These are phyloP conservation scores for Antarctomyces pellizariae DNA, from an alignment of 495 filamentous ascomycete genomes.

Conservation along the genomic window DNA sequence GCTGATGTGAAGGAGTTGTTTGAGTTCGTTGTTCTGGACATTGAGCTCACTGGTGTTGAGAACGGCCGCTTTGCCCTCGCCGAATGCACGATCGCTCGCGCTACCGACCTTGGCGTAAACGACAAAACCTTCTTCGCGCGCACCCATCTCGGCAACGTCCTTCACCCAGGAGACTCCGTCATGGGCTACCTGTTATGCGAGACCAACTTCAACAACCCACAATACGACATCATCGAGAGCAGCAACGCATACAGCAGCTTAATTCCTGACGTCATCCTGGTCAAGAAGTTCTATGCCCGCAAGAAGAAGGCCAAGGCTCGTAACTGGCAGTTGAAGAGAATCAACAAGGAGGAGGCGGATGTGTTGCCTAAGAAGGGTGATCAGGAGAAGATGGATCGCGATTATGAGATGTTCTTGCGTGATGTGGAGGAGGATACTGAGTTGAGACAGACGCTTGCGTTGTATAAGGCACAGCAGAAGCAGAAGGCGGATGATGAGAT, in stretches of 20 bases:
- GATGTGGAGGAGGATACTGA: conserved; percentile 94
- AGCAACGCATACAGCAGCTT: conserved; percentile 42
- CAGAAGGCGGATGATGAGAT: conserved; percentile 28
- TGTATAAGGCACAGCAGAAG: conserved; percentile 46
- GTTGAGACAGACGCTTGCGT: conserved; percentile 51
- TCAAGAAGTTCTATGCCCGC: conserved; percentile 87
- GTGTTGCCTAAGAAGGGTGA: conserved; percentile 58
- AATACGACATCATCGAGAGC: conserved; percentile 58
- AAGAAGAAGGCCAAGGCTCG: conserved; percentile 61
- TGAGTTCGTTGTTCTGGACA: conserved; percentile 89
- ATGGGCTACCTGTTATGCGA: conserved; percentile 78
- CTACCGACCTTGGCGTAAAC: conserved; percentile 74
- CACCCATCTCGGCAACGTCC: conserved; percentile 70
- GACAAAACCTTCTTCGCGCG: conserved; percentile 65
- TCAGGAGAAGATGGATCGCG: conserved; percentile 58
- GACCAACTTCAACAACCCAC: conserved; percentile 71
- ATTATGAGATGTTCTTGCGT: conserved; percentile 91
- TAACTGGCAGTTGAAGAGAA: conserved; percentile 83
- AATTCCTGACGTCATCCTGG: conserved; percentile 79
- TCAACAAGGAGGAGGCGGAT: conserved; percentile 70
- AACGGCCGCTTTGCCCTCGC: conserved; percentile 68
- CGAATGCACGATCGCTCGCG: conserved; percentile 68
- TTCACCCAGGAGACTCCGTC: conserved; percentile 77
- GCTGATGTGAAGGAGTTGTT: conserved; percentile 67
- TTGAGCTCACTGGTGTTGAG: conserved; percentile 48